Percentiles rank a stretch among this genome's conserved stretches.
Conservation (phyloP, 192 early-diverging fungal genomes). For the Paraglomus occultum region DNA sequence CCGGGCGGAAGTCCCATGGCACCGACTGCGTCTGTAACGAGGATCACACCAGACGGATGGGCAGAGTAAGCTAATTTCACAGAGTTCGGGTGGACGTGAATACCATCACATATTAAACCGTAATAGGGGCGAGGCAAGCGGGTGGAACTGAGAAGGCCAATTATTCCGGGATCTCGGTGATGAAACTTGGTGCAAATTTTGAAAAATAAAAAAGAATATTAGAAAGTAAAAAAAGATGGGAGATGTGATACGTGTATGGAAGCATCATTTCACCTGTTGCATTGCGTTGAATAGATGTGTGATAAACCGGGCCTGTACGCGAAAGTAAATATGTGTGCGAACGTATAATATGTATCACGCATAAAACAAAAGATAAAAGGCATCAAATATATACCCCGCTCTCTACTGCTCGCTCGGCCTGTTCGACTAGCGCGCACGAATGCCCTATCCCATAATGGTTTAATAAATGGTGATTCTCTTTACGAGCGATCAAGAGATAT, state of each 20-base stretch:
- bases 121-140: slow-evolving; percentile 67
- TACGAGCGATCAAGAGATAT: background rate
- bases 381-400: slow-evolving; percentile 49
- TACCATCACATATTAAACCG: slow-evolving; percentile 82
- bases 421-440: slow-evolving; percentile 61
- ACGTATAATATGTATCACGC: background rate
- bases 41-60: slow-evolving; percentile 70
- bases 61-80: slow-evolving; percentile 80
- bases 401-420: slow-evolving; percentile 58
- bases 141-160: slow-evolving; percentile 69
- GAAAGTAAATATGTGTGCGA: background rate
- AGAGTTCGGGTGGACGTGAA: slow-evolving; percentile 79
- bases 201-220: background rate
- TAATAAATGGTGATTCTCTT: background rate
- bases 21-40: slow-evolving; percentile 81
- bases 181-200: slow-evolving; percentile 55
- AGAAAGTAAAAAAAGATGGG: background rate
- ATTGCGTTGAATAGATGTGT: slow-evolving; percentile 89
- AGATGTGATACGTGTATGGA: background rate
- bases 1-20: slow-evolving; percentile 72
- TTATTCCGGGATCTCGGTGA: slow-evolving; percentile 81
- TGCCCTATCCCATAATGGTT: slow-evolving; percentile 43
- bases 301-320: slow-evolving; percentile 48
- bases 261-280: slow-evolving; percentile 46
- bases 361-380: background rate